Percentiles rank a stretch among this genome's conserved stretches.
Evolutionary conservation across 495 filamentous ascomycete species (phyloP).

Genomic region (Elasticomyces elasticus): DNA sequence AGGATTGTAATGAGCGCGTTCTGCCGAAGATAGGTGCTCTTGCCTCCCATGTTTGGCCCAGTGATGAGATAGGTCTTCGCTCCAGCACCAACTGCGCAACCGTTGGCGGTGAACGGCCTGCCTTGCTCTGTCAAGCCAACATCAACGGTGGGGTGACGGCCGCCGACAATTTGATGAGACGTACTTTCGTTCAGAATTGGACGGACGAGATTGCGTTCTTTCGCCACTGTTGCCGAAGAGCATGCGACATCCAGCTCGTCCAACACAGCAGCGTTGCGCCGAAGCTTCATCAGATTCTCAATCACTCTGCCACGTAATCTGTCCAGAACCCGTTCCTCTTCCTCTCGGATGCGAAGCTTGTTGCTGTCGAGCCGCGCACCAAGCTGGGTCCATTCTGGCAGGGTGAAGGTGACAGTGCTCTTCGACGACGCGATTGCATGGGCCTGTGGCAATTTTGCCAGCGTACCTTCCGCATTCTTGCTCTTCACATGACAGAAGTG

Average conservation of each 20-base stretch:
- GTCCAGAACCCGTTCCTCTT: conserved; percentile 67
- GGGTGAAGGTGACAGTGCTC: conserved; percentile 73
- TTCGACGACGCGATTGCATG: conserved; percentile 66
- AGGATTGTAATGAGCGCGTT: conserved; percentile 90
- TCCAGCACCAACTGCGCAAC: conserved; percentile 62
- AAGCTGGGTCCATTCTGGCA: conserved; percentile 71
- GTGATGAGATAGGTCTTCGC: conserved; percentile 82
- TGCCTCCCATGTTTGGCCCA: conserved; percentile 98
- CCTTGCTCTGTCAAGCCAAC: conserved; percentile 69
- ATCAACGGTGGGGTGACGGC: conserved; percentile 84
- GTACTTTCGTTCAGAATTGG: conserved; percentile 52
- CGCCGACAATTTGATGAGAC: conserved; percentile 61
- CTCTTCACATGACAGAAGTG: conserved; percentile 88
- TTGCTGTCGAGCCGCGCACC: conserved; percentile 63
- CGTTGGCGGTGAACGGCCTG: conserved; percentile 73
- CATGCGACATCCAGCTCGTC: conserved; percentile 86
- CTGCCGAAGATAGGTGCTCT: conserved; percentile 88
- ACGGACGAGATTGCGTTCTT: conserved; percentile 60
- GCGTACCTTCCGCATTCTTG: conserved; percentile 49
- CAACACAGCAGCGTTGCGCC: conserved; percentile 76
- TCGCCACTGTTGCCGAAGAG: conserved; percentile 68
- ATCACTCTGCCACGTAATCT: conserved; percentile 65
- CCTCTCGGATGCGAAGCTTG: conserved; percentile 63
- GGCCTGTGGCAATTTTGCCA: conserved; percentile 40
- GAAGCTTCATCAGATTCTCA: conserved; percentile 65